Percentiles rank a stretch among this genome's conserved stretches.
Evolutionary conservation across 2,329 filamentous ascomycete genomes (phyloP).

Genomic region (Xylariaceae sp.): DNA sequence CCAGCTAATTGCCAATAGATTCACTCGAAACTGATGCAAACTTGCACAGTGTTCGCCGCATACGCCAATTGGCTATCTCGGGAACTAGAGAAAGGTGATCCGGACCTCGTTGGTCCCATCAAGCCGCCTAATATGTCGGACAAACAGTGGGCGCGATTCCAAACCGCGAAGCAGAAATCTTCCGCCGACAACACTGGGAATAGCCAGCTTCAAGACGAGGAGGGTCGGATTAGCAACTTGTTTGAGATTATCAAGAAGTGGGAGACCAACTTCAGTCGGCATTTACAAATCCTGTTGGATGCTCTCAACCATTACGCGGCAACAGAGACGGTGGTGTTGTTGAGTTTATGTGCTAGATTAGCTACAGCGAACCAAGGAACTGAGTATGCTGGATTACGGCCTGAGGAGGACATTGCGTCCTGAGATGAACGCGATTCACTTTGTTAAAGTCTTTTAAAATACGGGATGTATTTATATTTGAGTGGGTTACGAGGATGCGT

Average conservation of each 20-base stretch:
- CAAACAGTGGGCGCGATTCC: constrained; percentile 58
- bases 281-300: constrained; percentile 90
- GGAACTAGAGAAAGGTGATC: constrained; percentile 78
- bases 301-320: constrained; percentile 96
- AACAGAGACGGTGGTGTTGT: constrained; percentile 89
- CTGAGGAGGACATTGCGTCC: constrained; percentile 50
- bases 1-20: constrained; percentile 55
- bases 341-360: constrained; percentile 79
- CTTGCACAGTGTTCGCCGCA: constrained; percentile 87
- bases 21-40: constrained; percentile 94
- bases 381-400: constrained; percentile 56
- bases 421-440: constrained; percentile 7
- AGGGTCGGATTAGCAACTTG: constrained; percentile 64
- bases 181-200: constrained; percentile 36
- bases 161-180: constrained; percentile 44
- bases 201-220: constrained; percentile 38
- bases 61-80: constrained; percentile 84
- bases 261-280: constrained; percentile 86
- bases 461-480: constrained; percentile 3
- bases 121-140: constrained; percentile 57
- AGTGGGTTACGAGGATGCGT: background rate
- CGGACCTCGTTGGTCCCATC: constrained; percentile 61
- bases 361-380: constrained; percentile 78
- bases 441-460: background rate
- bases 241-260: constrained; percentile 87